Percentiles rank a stretch among this genome's conserved stretches.
phyloP scores from a whole-genome alignment of 2,329 filamentous ascomycete species.

The Tolypocladium album region DNA sequence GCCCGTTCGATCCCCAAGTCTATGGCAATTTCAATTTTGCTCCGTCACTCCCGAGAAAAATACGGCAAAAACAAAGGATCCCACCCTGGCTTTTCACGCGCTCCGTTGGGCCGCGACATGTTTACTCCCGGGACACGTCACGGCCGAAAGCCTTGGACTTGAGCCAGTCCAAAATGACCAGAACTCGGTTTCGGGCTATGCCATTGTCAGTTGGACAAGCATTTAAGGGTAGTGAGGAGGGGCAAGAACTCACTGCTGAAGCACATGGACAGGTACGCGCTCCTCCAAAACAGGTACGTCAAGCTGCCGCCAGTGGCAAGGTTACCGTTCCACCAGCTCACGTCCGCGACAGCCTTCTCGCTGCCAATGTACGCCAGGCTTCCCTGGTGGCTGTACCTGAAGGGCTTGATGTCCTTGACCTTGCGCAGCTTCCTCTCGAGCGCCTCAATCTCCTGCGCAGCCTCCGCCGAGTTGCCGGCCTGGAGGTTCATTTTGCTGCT shows the following conservation, averaged over 20 bases:
- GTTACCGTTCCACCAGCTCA: conserved; percentile 95
- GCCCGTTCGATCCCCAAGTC: conserved; percentile 2
- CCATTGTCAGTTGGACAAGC: conserved; percentile 6
- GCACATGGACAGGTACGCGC: conserved; percentile 98
- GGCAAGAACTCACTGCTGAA: conserved; percentile 75
- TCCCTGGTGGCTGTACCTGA: conserved; percentile 97
- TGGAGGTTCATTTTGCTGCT: conserved; percentile 49
- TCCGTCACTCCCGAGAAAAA: conserved; percentile 1
- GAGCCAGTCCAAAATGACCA: conserved; percentile 89
- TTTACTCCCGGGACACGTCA: conserved; percentile 77
- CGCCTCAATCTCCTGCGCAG: conserved; percentile 66
- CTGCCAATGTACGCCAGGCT: conserved; percentile 95
- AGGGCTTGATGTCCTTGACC: conserved; percentile 91
- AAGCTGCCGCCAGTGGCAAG: conserved; percentile 85
- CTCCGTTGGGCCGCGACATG: not conserved
- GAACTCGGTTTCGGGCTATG: conserved; percentile 79
- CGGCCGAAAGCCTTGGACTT: conserved; percentile 96
- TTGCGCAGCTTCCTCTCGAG: conserved; percentile 79
- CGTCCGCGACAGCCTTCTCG: conserved; percentile 94
- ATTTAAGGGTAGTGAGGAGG: not conserved
- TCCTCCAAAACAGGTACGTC: conserved; percentile 98
- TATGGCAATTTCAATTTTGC: conserved; percentile 4
- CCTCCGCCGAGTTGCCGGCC: conserved; percentile 56
- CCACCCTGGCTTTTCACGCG: not conserved
- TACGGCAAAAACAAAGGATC: not conserved